Evolutionary conservation across 352 stramenopile genomes (phyloP).

Genomic region (Thraustochytrium aureum): DNA sequence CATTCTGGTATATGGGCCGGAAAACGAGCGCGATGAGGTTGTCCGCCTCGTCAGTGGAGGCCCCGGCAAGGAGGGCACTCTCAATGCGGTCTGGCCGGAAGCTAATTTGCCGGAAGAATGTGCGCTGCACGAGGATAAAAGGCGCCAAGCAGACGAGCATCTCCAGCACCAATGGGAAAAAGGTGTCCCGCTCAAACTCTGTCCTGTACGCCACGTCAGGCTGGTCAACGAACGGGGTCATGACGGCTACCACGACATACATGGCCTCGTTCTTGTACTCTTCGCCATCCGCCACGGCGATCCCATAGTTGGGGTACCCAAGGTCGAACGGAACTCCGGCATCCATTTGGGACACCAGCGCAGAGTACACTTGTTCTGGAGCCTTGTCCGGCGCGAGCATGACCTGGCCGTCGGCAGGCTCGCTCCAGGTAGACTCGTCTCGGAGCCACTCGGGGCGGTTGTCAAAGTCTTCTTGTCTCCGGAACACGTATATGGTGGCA

Average conservation of each 20-base stretch:
- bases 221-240: background rate
- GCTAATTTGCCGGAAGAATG: background rate
- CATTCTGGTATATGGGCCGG: constrained; percentile 41
- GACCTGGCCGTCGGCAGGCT: too few species aligned
- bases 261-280: too few species aligned
- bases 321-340: too few species aligned
- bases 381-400: too few species aligned
- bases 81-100: constrained; percentile 43
- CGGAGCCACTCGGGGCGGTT: background rate
- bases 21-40: constrained; percentile 35
- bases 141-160: background rate
- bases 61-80: constrained; percentile 13
- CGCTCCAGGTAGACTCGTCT: background rate
- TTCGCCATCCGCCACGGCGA: too few species aligned
- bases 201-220: constrained; percentile 2
- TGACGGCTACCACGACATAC: constrained; percentile 11
- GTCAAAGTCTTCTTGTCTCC: background rate
- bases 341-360: too few species aligned
- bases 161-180: constrained; percentile 19
- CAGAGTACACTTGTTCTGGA: too few species aligned
- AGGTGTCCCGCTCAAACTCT: too few species aligned
- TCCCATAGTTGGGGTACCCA: too few species aligned
- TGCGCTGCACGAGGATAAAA: constrained; percentile 23
- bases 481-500: constrained; percentile 6
- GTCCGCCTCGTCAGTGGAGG: constrained; percentile 2